Percentiles rank a stretch among this genome's conserved stretches.
Evolutionary conservation across 2,329 filamentous ascomycete species (phyloP).

Genomic region (Nakataea oryzae): DNA sequence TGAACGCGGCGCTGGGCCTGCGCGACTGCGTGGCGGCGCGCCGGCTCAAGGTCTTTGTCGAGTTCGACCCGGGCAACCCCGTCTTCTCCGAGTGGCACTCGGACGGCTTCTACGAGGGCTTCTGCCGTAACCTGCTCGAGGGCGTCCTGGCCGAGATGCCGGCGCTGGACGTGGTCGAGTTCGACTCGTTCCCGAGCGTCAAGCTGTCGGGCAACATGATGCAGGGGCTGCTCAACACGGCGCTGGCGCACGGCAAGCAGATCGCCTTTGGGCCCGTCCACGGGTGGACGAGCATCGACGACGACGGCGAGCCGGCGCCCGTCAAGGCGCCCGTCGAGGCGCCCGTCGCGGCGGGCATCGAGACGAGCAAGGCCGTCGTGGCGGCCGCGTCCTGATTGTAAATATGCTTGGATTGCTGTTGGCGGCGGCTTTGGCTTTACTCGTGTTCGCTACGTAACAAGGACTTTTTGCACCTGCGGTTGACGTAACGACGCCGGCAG

Average conservation of each 20-base stretch:
- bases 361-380: neutral
- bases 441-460: neutral
- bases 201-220: constrained; percentile 57
- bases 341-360: neutral
- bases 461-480: neutral
- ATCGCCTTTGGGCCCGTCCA: constrained; percentile 60
- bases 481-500: neutral
- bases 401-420: too few species aligned
- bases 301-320: constrained; percentile 29
- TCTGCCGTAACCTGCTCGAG: constrained; percentile 46
- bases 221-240: constrained; percentile 43
- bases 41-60: constrained; percentile 56
- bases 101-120: constrained; percentile 60
- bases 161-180: constrained; percentile 47
- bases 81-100: constrained; percentile 58
- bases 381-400: neutral
- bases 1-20: constrained; percentile 54
- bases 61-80: constrained; percentile 59
- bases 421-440: too few species aligned
- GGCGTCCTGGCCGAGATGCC: constrained; percentile 48
- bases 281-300: constrained; percentile 49
- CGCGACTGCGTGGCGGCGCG: constrained; percentile 48
- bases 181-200: constrained; percentile 60
- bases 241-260: constrained; percentile 33
- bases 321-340: neutral